A percentile compares a stretch with the other conserved stretches of the same genome.
These are phyloP conservation scores for Claviceps cyperi DNA, from an alignment of 2,329 filamentous ascomycete species.

Conservation along the genomic window DNA sequence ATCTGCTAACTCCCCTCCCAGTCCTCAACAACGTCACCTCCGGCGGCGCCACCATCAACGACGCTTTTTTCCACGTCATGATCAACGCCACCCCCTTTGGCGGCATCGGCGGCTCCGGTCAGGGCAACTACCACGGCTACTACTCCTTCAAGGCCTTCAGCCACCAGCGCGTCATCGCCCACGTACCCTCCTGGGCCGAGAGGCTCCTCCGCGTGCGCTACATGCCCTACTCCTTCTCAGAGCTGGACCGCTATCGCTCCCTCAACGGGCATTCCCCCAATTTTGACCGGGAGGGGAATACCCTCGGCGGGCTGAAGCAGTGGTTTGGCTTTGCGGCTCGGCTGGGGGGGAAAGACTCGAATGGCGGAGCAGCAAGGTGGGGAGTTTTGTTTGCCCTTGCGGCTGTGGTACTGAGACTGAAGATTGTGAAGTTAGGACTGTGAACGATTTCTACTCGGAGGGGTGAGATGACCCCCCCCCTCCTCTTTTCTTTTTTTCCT, in stretches of 20 bases:
- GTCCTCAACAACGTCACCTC: constrained; percentile 26
- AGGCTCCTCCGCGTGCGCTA: constrained; percentile 51
- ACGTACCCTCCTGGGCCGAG: constrained; percentile 24
- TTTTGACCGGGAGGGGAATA: constrained; percentile 46
- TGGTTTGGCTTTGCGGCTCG: constrained; percentile 37
- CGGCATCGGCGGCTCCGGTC: constrained; percentile 33
- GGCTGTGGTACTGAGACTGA: too few species aligned
- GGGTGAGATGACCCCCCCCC: too few species aligned
- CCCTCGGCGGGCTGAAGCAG: constrained; percentile 36
- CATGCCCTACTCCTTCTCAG: constrained; percentile 40
- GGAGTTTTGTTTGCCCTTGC: too few species aligned
- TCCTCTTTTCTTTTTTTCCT: too few species aligned
- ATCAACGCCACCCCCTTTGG: constrained; percentile 31
- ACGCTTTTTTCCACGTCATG: constrained; percentile 28
- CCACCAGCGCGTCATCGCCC: constrained; percentile 23
- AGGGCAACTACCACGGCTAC: constrained; percentile 33
- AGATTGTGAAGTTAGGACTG: too few species aligned
- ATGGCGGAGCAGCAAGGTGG: constrained; percentile 17
- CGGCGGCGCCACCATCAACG: constrained; percentile 37
- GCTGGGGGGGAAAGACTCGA: constrained; percentile 34
- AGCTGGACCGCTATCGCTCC: constrained; percentile 29
- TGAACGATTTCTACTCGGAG: too few species aligned
- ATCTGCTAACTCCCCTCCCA: constrained; percentile 5
- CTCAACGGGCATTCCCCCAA: constrained; percentile 34
- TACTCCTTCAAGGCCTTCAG: constrained; percentile 31